Evolutionary conservation across 164 flowering plant species (phyloP).

Genomic region (Umbellularia californica): DNA sequence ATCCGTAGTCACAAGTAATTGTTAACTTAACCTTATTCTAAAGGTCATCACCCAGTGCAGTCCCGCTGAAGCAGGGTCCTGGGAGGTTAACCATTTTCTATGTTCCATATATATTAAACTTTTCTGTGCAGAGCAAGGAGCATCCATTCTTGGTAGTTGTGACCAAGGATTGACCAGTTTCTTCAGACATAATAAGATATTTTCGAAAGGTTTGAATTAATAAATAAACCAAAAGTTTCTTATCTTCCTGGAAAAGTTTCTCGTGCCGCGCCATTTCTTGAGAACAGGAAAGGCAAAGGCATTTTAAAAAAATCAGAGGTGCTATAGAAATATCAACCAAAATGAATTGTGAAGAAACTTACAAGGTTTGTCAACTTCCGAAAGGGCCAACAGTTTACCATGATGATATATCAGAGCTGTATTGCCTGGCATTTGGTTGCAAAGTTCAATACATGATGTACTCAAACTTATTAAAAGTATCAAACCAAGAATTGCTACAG

Average conservation of each 20-base stretch:
- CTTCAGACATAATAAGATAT: neutral
- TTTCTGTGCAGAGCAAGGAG: neutral
- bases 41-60: too few relatives aligned
- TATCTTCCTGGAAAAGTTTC: neutral
- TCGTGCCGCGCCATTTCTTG: neutral
- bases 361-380: constrained; percentile 94
- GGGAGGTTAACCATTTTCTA: too few relatives aligned
- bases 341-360: constrained; percentile 22
- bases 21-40: too few relatives aligned
- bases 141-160: neutral
- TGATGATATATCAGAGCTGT: constrained; percentile 90
- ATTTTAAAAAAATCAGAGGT: neutral
- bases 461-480: constrained; percentile 2
- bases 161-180: neutral
- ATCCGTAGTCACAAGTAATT: too few relatives aligned
- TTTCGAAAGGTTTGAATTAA: neutral
- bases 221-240: neutral
- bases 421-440: constrained; percentile 48
- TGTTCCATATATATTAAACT: too few relatives aligned
- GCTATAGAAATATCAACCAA: neutral
- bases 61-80: too few relatives aligned
- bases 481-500: constrained; percentile 1
- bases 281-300: neutral
- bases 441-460: constrained; percentile 9
- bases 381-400: constrained; percentile 82